phyloP scores from a whole-genome alignment of 208 protist species.

The Leishmania gerbilli region DNA sequence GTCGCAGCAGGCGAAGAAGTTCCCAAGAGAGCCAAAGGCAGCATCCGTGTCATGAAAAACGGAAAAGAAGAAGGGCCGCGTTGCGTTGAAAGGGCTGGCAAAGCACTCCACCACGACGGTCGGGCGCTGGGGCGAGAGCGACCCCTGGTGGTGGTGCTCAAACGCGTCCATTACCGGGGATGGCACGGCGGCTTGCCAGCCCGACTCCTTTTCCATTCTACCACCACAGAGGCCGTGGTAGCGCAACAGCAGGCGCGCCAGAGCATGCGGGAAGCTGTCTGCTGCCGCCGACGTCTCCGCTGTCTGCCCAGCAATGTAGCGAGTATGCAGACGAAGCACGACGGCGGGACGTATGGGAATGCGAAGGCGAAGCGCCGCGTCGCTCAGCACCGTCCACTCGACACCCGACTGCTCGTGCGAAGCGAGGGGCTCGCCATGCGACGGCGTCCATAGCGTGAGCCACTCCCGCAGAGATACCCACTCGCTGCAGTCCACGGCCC shows the following conservation, averaged over 20 bases:
- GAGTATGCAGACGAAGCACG: constrained; percentile 10
- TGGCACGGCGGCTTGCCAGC: constrained; percentile 44
- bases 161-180: constrained; percentile 33
- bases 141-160: constrained; percentile 5
- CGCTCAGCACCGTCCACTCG: background rate
- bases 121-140: background rate
- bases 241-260: constrained; percentile 39
- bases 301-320: background rate
- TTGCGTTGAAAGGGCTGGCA: constrained; percentile 50
- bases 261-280: constrained; percentile 18
- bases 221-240: constrained; percentile 41
- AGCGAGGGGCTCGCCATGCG: background rate
- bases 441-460: background rate
- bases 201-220: constrained; percentile 31
- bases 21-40: constrained; percentile 46
- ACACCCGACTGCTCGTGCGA: background rate
- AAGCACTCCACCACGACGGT: constrained; percentile 40
- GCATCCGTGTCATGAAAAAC: constrained; percentile 43
- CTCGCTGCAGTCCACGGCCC: background rate
- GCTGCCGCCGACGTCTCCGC: background rate
- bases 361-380: background rate
- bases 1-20: constrained; percentile 35
- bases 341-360: constrained; percentile 11
- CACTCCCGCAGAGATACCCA: constrained; percentile 11
- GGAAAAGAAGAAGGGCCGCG: constrained; percentile 39